Evolutionary conservation across 495 filamentous ascomycete genomes (phyloP).

Genomic region (Penicillium paradoxum): DNA sequence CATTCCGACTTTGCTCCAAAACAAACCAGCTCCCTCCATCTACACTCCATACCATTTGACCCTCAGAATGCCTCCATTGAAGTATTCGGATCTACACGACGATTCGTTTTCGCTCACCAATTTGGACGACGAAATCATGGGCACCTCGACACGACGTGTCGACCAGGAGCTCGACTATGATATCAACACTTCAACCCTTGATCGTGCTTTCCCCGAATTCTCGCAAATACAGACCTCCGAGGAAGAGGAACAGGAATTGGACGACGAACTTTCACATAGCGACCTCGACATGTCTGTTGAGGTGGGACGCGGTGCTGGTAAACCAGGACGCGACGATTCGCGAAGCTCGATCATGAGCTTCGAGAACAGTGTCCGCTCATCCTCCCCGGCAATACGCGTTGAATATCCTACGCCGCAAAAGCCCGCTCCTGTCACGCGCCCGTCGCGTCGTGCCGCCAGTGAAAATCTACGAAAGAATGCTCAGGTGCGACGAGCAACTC

Average conservation of each 20-base stretch:
- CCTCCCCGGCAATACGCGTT: slow-evolving; percentile 43
- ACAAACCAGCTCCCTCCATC: slow-evolving; percentile 3
- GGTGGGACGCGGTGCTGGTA: slow-evolving; percentile 38
- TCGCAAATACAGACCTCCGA: slow-evolving; percentile 41
- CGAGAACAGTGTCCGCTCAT: slow-evolving; percentile 44
- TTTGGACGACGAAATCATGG: slow-evolving; percentile 7
- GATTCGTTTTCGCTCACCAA: slow-evolving; percentile 9
- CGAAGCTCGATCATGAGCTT: slow-evolving; percentile 44
- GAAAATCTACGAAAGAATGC: slow-evolving; percentile 44
- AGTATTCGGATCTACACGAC: not conserved
- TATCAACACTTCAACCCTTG: slow-evolving; percentile 60
- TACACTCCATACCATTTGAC: not conserved
- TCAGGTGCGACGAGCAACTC: slow-evolving; percentile 38
- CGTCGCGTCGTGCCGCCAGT: slow-evolving; percentile 29
- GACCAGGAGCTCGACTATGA: slow-evolving; percentile 43
- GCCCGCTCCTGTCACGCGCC: slow-evolving; percentile 16
- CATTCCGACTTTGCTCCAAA: slow-evolving; percentile 12
- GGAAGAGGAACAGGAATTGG: slow-evolving; percentile 21
- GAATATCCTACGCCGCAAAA: slow-evolving; percentile 46
- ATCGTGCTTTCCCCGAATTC: slow-evolving; percentile 59
- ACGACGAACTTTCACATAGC: slow-evolving; percentile 26
- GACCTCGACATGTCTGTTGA: slow-evolving; percentile 42
- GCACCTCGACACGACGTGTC: slow-evolving; percentile 7
- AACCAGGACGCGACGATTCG: slow-evolving; percentile 37
- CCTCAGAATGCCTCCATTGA: slow-evolving; percentile 2